These are phyloP conservation scores for Aspergillus versicolor DNA, from an alignment of 2,329 filamentous ascomycete species.

Conservation along the genomic window DNA sequence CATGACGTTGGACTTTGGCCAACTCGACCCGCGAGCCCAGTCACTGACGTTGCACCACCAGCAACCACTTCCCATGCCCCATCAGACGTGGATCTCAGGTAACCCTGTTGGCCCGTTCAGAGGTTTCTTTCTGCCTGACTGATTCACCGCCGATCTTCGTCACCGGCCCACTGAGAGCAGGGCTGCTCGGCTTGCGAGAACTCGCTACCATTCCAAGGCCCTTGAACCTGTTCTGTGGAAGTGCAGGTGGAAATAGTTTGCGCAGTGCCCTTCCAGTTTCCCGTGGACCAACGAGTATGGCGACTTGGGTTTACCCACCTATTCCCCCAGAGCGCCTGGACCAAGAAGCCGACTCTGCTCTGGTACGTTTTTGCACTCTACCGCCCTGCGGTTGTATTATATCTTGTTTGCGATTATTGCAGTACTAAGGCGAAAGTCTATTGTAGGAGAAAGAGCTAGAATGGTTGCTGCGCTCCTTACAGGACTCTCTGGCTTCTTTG, in stretches of 20 bases:
- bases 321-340: constrained; percentile 52
- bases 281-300: constrained; percentile 45
- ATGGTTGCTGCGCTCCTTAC: constrained; percentile 63
- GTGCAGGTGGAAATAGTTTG: not conserved
- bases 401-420: not conserved
- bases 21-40: constrained; percentile 11
- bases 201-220: not conserved
- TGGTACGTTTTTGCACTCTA: constrained; percentile 40
- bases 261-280: not conserved
- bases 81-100: constrained; percentile 19
- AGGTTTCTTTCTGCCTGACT: constrained; percentile 16
- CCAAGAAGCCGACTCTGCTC: constrained; percentile 53
- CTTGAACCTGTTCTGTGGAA: not conserved
- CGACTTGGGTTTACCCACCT: constrained; percentile 61
- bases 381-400: not conserved
- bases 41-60: constrained; percentile 31
- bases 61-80: constrained; percentile 12
- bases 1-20: constrained; percentile 30
- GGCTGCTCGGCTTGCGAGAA: not conserved
- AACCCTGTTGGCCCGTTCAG: constrained; percentile 10
- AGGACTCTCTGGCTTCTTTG: constrained; percentile 60
- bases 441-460: constrained; percentile 57
- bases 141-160: constrained; percentile 4
- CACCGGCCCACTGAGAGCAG: not conserved
- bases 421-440: not conserved